Conservation (phyloP, 2,329 filamentous ascomycete genomes). For the Microdochium nivale region DNA sequence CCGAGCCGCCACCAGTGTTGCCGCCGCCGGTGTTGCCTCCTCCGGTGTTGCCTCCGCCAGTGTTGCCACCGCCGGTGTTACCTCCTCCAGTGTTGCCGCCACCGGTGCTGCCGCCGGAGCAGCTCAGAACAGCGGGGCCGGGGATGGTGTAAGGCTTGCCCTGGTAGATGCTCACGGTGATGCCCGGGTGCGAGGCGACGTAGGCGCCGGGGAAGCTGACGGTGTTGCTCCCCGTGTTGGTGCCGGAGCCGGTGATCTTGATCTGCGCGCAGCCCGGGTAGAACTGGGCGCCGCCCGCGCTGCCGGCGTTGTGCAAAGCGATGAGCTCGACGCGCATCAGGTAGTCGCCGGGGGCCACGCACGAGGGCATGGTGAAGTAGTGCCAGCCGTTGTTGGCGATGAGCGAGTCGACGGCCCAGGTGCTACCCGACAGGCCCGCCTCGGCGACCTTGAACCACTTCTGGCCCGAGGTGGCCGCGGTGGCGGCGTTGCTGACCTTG, state of each 20-base stretch:
- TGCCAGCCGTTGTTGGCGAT: constrained; percentile 34
- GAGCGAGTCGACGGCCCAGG: constrained; percentile 41
- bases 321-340: constrained; percentile 32
- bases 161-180: constrained; percentile 23
- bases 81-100: neutral
- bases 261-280: constrained; percentile 28
- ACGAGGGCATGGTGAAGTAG: constrained; percentile 28
- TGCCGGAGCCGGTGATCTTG: constrained; percentile 21
- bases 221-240: constrained; percentile 12
- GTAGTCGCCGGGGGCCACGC: constrained; percentile 29
- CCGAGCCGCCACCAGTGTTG: neutral
- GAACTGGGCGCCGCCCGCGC: constrained; percentile 25
- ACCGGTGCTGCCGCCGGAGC: constrained; percentile 21
- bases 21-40: too few relatives aligned
- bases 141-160: constrained; percentile 24
- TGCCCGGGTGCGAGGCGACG: constrained; percentile 21
- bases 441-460: constrained; percentile 45
- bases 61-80: neutral
- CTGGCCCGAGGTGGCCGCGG: constrained; percentile 23
- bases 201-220: constrained; percentile 28
- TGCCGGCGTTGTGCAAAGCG: constrained; percentile 26
- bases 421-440: constrained; percentile 22
- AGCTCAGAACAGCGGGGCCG: constrained; percentile 15
- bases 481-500: constrained; percentile 36
- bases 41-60: too few relatives aligned